Evolutionary conservation across 2,329 filamentous ascomycete genomes (phyloP), one percentile per base, ranked within the genome.

Genomic region (Amphichorda felina): DNA sequence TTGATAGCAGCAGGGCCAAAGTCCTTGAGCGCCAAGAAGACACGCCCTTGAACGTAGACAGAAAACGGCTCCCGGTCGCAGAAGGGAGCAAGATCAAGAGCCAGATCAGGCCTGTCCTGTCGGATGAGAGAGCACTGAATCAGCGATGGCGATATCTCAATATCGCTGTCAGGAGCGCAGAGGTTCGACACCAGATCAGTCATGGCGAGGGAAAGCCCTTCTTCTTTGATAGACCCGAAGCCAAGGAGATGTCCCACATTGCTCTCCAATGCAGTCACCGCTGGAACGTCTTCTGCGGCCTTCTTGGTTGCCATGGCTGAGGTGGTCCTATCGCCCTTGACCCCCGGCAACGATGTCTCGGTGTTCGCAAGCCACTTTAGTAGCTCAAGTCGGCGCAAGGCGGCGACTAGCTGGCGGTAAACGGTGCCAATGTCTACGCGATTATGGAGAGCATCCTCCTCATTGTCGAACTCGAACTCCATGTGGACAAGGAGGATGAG

Each of bases 401-500:
- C 70, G n/a, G 67, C 63, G 24, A 91, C 64, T 5, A 95, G 66
- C 32, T 73, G 68, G 48, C 75, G 61, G 57, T 82, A 89, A 25
- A 89, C 74, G 2, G 64, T 61, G 34, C 81, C 75, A 39, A 91
- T 79, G 19, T 79, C 72, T 8, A 83, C 62, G 15, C 67, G 60
- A 27, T 66, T 58, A 43, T 72, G 70, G 24, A 77, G 63, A 2
- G 74, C 74, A 13, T 82, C 73, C 28, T 85, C 77, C 29, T 80
- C 76, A 43, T 78, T 73, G 39, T 88, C 82, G 36, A 84, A 72
- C 50, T 91, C 85, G 27, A 79, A 79, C 53, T 91, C 82, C 68
- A 96, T 81, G 54, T 95, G 87, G 8, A 91, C 71, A 13, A 94
- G 67, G 6, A 98, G 68, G 3, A 91, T 70, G 3, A 96, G 63